Base-by-base conservation (phyloP, 169 alveolate species). In the Eimeria necatrix region DNA sequence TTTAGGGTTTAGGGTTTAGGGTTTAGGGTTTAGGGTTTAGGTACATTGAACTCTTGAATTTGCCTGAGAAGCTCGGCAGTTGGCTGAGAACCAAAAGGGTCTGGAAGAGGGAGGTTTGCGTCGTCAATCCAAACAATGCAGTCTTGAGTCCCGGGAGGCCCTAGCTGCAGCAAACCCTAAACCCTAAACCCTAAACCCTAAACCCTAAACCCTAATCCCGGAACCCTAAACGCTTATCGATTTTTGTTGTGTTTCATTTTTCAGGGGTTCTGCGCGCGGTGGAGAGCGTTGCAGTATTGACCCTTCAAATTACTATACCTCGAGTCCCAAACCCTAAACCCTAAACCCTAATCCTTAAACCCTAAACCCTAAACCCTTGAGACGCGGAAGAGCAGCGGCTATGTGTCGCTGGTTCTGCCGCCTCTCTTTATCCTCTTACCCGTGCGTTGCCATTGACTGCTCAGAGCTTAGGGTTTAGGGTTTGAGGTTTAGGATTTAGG, bases 111-210 rank as follows among this genome's bases (percentile, higher is more conserved):
- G 99, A 99, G 97, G 96, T 99, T 99, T 22, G 98, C 97, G 94
- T 99, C 99, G 96, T 99, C 99, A 84, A 99, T 97, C 96, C 98
- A 98, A 83, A 98, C 98, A 92, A 98, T 98, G 60, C 98, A 95
- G 97, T 97, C 97, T 51, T 97, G 97, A 76, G 96, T 98, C 26
- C 98, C 99, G 41, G 98, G 98, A 22, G 99, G 99, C 32, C 99
- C 99, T 88, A 97, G 98, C 92, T 98, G 97, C 91, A 98, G 97
- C 95, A 98, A 98, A 61, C 98, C 98, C 94, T 96, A 97, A 96
- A 97, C 97, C 97, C 97, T 98, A 70, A 80, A 80, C 88, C 70
- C 93, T 88, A 93, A 92, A 92, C 68, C 95, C 88, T 12, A 48
- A 80, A 51, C 88, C 46, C 68, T 76, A 76, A 32, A 76, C 81